Conservation (phyloP, 371 early-diverging fungal genomes). For the Mucor sp. region DNA sequence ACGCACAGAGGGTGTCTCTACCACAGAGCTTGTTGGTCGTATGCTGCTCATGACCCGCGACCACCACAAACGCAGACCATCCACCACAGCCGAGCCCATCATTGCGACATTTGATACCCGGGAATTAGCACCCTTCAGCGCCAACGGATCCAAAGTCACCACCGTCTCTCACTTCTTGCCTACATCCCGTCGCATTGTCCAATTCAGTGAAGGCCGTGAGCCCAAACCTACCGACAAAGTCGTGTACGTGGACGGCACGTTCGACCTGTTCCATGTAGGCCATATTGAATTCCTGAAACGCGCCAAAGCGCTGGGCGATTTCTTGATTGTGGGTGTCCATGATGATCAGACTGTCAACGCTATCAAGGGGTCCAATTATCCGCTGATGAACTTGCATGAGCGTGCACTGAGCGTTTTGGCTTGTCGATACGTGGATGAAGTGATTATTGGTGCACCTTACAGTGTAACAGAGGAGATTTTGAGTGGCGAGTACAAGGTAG, state of each 20-base stretch:
- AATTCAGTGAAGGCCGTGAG: conserved; percentile 84
- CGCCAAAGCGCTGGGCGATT: conserved; percentile 86
- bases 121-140: conserved; percentile 12
- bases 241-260: conserved; percentile 96
- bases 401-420: conserved; percentile 87
- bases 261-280: conserved; percentile 97
- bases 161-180: conserved; percentile 85
- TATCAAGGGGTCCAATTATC: conserved; percentile 85
- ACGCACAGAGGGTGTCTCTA: conserved; percentile 92
- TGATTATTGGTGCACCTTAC: conserved; percentile 89
- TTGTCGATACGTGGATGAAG: conserved; percentile 90
- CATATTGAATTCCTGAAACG: conserved; percentile 93
- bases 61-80: conserved; percentile 63
- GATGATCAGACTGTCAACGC: conserved; percentile 90
- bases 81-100: conserved; percentile 1
- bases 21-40: conserved; percentile 95
- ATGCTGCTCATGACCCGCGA: conserved; percentile 92
- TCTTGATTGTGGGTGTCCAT: conserved; percentile 93
- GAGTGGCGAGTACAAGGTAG: conserved; percentile 80
- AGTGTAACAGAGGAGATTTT: conserved; percentile 81
- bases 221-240: conserved; percentile 68
- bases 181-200: conserved; percentile 83
- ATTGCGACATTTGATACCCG: conserved; percentile 11
- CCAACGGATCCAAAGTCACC: conserved; percentile 5
- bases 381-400: conserved; percentile 94